Conservation (phyloP, 2,329 filamentous ascomycete genomes). For the Ophiostoma montium region DNA sequence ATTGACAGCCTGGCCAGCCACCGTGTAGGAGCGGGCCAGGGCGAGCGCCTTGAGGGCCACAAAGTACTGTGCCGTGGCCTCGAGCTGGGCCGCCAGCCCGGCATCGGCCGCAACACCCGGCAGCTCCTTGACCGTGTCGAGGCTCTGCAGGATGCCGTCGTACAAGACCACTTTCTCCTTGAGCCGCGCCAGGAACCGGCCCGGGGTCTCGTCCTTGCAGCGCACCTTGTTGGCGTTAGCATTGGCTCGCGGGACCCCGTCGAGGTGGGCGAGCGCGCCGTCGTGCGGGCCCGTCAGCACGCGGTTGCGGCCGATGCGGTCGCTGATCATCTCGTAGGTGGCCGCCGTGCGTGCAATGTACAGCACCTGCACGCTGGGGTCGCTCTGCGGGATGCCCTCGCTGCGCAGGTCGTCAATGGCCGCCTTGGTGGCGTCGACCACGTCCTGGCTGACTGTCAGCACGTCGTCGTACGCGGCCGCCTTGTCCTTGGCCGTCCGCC, state of each 20-base stretch:
- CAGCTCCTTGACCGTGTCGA: conserved; percentile 80
- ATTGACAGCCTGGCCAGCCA: conserved; percentile 58
- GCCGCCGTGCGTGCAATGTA: conserved; percentile 88
- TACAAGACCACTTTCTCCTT: conserved; percentile 83
- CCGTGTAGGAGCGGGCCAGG: conserved; percentile 69
- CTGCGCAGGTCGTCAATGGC: conserved; percentile 80
- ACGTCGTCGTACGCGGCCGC: conserved; percentile 85
- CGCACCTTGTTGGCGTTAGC: not conserved
- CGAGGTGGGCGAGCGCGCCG: conserved; percentile 47
- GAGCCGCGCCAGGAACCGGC: conserved; percentile 63
- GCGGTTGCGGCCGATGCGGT: conserved; percentile 86
- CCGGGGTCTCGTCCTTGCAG: conserved; percentile 44
- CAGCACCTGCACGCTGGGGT: conserved; percentile 77
- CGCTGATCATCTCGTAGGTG: conserved; percentile 86
- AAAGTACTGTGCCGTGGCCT: conserved; percentile 71
- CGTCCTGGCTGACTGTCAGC: conserved; percentile 81
- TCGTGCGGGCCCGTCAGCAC: conserved; percentile 75
- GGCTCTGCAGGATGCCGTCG: conserved; percentile 77
- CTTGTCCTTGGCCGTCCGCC: conserved; percentile 46
- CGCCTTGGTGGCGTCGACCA: conserved; percentile 81
- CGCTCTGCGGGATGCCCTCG: conserved; percentile 72
- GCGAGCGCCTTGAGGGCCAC: conserved; percentile 65
- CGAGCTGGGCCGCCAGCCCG: conserved; percentile 61
- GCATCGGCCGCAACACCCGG: conserved; percentile 80
- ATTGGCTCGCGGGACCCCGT: conserved; percentile 22